A percentile compares a stretch with the other conserved stretches of the same genome.
These are phyloP conservation scores for Eutypa lata DNA, from an alignment of 2,329 filamentous ascomycete genomes.

Conservation along the genomic window DNA sequence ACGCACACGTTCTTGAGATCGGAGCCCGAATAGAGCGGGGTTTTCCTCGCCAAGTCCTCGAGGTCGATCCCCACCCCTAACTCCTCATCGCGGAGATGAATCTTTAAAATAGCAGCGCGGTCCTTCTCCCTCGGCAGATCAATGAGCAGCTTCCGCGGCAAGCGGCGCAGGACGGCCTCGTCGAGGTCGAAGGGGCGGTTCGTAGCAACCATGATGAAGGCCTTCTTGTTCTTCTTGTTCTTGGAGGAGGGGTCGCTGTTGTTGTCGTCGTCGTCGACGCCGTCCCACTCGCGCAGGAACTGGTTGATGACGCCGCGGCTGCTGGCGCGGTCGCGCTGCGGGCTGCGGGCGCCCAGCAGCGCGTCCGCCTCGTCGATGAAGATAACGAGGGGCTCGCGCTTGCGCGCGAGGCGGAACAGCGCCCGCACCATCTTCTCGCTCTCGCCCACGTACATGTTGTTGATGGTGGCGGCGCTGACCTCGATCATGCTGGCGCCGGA, in stretches of 20 bases:
- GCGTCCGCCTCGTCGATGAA: slow-evolving; percentile 98
- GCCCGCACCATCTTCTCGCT: slow-evolving; percentile 94
- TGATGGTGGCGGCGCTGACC: slow-evolving; percentile 84
- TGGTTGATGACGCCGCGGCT: slow-evolving; percentile 94
- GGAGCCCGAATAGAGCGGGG: slow-evolving; percentile 76
- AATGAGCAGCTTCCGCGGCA: slow-evolving; percentile 70
- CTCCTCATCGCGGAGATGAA: slow-evolving; percentile 67
- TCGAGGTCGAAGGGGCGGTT: slow-evolving; percentile 95
- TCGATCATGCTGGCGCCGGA: slow-evolving; percentile 75
- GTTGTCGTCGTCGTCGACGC: slow-evolving; percentile 50
- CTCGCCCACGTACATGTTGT: slow-evolving; percentile 95
- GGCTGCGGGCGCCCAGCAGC: slow-evolving; percentile 75
- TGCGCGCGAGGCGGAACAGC: slow-evolving; percentile 86
- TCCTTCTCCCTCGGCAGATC: slow-evolving; percentile 68
- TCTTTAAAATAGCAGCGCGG: slow-evolving; percentile 64
- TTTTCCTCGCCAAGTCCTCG: slow-evolving; percentile 60
- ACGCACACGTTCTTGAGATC: slow-evolving; percentile 83
- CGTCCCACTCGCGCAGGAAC: slow-evolving; percentile 95
- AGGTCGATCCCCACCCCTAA: slow-evolving; percentile 62
- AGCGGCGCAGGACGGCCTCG: slow-evolving; percentile 74
- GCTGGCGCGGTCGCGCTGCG: slow-evolving; percentile 61
- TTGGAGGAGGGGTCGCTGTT: slow-evolving; percentile 29
- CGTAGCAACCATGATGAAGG: slow-evolving; percentile 97
- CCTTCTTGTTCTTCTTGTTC: no score
- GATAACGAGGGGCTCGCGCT: slow-evolving; percentile 86